Conservation (phyloP, 257 asterid species). For the Primulina huaijiensis region DNA sequence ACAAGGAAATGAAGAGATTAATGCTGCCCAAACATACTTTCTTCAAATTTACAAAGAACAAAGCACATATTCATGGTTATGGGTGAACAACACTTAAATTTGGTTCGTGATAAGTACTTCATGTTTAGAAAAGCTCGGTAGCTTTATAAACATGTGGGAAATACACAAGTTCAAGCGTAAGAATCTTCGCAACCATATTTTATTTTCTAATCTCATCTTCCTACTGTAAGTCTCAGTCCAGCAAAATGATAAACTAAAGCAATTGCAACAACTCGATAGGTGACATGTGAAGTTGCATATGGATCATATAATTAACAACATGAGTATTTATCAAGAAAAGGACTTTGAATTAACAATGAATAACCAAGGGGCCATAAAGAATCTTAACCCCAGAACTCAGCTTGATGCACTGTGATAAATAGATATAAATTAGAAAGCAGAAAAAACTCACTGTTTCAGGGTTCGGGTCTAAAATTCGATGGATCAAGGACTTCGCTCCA, state of each 20-base stretch:
- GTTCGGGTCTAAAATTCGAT: slow-evolving; percentile 74
- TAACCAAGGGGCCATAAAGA: slow-evolving; percentile 4
- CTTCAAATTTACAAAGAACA: slow-evolving; percentile 10
- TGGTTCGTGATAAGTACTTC: slow-evolving; percentile 5
- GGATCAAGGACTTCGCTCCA: slow-evolving; percentile 91
- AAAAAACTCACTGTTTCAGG: slow-evolving; percentile 66
- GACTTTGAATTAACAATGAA: background rate
- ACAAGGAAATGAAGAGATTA: slow-evolving; percentile 11
- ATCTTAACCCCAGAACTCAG: slow-evolving; percentile 2
- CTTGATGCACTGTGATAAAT: slow-evolving; percentile 3
- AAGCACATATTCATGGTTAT: slow-evolving; percentile 7
- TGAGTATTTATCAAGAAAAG: slow-evolving; percentile 2
- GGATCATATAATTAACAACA: slow-evolving; percentile 7
- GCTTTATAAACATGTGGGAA: background rate
- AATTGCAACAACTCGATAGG: background rate
- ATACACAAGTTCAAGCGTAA: slow-evolving; percentile 7
- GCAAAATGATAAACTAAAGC: slow-evolving; percentile 7
- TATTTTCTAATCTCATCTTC: background rate
- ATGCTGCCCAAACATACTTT: slow-evolving; percentile 17
- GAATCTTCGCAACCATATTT: slow-evolving; percentile 2
- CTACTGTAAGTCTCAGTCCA: background rate
- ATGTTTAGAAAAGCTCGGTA: slow-evolving; percentile 8
- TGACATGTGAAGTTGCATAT: slow-evolving; percentile 3
- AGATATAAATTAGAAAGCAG: background rate
- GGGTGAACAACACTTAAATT: slow-evolving; percentile 6